phyloP scores from a whole-genome alignment of 495 filamentous ascomycete species.

The Halenospora varia region DNA sequence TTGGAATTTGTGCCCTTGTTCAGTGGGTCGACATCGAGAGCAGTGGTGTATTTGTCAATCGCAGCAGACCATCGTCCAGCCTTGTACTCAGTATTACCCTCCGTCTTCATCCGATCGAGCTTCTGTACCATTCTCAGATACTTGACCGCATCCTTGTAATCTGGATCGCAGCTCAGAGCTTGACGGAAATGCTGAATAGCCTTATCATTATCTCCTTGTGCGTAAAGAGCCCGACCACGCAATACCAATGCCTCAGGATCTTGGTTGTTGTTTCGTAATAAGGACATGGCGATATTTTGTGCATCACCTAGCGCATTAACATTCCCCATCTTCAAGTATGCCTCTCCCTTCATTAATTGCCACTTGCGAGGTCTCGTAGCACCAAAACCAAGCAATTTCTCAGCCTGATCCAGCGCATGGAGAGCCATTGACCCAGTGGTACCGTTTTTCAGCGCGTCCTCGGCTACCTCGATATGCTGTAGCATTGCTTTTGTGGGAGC shows the following conservation, averaged over 20 bases:
- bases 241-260: slow-evolving; percentile 93
- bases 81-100: slow-evolving; percentile 90
- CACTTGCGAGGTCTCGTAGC: slow-evolving; percentile 84
- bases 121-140: slow-evolving; percentile 83
- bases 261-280: slow-evolving; percentile 79
- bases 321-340: slow-evolving; percentile 90
- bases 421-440: slow-evolving; percentile 84
- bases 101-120: slow-evolving; percentile 89
- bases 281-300: slow-evolving; percentile 82
- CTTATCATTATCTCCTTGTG: slow-evolving; percentile 90
- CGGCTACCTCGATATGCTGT: slow-evolving; percentile 73
- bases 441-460: slow-evolving; percentile 66
- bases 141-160: slow-evolving; percentile 79
- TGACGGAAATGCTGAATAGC: slow-evolving; percentile 90
- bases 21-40: slow-evolving; percentile 79
- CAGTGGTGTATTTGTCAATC: slow-evolving; percentile 76
- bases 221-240: slow-evolving; percentile 82
- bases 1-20: slow-evolving; percentile 96
- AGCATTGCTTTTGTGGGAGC: slow-evolving; percentile 77
- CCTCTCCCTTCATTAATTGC: slow-evolving; percentile 88
- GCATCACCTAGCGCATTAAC: slow-evolving; percentile 85
- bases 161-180: slow-evolving; percentile 86
- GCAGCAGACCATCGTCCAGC: slow-evolving; percentile 72
- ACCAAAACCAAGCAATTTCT: slow-evolving; percentile 65
- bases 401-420: slow-evolving; percentile 86